Conservation (phyloP, 345 rosid genomes). For the Camelina hispida region DNA sequence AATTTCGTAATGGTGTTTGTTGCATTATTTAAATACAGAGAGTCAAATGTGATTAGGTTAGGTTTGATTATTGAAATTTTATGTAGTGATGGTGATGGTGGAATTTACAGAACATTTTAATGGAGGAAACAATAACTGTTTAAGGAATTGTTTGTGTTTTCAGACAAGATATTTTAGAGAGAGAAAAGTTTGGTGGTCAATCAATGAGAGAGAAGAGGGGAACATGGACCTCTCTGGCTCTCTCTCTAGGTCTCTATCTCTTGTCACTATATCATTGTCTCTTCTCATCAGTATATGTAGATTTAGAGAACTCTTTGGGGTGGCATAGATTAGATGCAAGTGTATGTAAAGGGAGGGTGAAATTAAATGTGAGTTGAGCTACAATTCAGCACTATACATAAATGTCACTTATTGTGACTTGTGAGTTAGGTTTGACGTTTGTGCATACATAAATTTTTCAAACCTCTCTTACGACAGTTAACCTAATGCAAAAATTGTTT, state of each 20-base stretch:
- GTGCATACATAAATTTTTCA: slow-evolving; percentile 9
- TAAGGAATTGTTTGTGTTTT: slow-evolving; percentile 23
- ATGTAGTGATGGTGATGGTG: slow-evolving; percentile 9
- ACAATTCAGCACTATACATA: slow-evolving; percentile 44
- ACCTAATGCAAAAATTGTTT: background rate
- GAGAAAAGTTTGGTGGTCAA: slow-evolving; percentile 29
- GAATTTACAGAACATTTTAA: slow-evolving; percentile 18
- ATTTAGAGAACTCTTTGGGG: slow-evolving; percentile 6
- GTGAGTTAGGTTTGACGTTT: slow-evolving; percentile 49
- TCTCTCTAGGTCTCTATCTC: background rate
- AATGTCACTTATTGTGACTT: slow-evolving; percentile 54
- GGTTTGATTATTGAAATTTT: slow-evolving; percentile 7
- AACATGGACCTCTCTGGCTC: background rate
- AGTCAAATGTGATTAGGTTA: slow-evolving; percentile 26
- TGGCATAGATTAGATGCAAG: slow-evolving; percentile 32
- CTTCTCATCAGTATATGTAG: background rate
- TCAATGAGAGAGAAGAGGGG: slow-evolving; percentile 29
- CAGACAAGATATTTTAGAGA: slow-evolving; percentile 21
- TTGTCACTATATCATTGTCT: slow-evolving; percentile 39
- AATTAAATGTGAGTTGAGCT: slow-evolving; percentile 37
- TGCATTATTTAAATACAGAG: background rate
- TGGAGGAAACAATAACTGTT: slow-evolving; percentile 7
- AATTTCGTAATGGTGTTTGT: background rate
- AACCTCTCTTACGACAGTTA: slow-evolving; percentile 9
- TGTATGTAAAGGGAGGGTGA: slow-evolving; percentile 29